Percentiles rank a stretch among this genome's conserved stretches.
Conservation (phyloP, 495 filamentous ascomycete species). For the Hypomontagnella monticulosa region DNA sequence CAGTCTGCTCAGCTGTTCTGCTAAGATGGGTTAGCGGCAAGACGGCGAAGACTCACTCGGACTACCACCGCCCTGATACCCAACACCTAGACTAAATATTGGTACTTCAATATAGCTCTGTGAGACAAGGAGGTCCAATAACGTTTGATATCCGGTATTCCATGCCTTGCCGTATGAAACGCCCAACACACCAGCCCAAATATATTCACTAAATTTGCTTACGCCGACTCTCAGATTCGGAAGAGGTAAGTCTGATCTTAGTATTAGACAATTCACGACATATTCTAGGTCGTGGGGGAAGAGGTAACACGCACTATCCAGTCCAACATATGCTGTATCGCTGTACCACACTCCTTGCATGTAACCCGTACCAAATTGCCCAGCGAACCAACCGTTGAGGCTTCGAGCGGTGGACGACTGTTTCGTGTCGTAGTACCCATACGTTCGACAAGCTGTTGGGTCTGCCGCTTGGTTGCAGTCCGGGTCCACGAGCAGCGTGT, state of each 20-base stretch:
- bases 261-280: neutral
- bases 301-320: conserved; percentile 46
- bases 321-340: conserved; percentile 50
- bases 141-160: conserved; percentile 67
- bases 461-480: conserved; percentile 52
- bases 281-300: neutral
- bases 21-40: neutral
- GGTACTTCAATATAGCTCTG: conserved; percentile 70
- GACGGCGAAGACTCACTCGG: conserved; percentile 40
- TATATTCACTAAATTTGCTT: conserved; percentile 52
- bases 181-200: conserved; percentile 54
- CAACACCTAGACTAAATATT: conserved; percentile 76
- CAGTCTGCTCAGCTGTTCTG: conserved; percentile 55
- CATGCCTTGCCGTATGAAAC: conserved; percentile 53
- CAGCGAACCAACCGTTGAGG: conserved; percentile 48
- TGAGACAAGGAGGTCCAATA: conserved; percentile 70
- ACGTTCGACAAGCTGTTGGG: conserved; percentile 47
- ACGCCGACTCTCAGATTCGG: conserved; percentile 49
- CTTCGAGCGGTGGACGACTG: conserved; percentile 48
- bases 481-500: conserved; percentile 57
- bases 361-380: conserved; percentile 54
- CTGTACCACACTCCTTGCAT: conserved; percentile 53
- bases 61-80: conserved; percentile 55
- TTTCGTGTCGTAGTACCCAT: conserved; percentile 53
- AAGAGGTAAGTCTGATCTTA: conserved; percentile 35